A percentile compares a stretch with the other conserved stretches of the same genome.
Conservation (phyloP, 139 green algal species). For the Chlamydomonas incerta region DNA sequence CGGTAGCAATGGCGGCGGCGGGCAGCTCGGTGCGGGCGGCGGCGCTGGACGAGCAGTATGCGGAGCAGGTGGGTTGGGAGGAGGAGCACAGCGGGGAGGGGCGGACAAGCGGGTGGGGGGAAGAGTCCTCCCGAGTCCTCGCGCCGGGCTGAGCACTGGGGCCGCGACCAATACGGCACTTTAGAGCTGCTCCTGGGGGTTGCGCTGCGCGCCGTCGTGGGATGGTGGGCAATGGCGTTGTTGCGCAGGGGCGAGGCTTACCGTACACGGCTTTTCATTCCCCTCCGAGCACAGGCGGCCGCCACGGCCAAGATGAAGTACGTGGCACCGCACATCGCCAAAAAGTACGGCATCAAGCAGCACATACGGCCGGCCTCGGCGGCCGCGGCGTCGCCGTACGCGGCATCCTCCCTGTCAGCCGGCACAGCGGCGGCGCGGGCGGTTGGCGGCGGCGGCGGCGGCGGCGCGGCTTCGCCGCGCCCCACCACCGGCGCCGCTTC, state of each 20-base stretch:
- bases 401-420: no score
- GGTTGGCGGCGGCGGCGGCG: background rate
- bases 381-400: no score
- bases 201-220: no score
- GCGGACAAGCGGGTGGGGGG: no score
- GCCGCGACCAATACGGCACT: no score
- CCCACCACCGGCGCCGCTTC: background rate
- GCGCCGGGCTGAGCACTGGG: no score
- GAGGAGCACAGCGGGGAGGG: no score
- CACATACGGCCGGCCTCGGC: background rate
- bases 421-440: background rate
- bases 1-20: constrained; percentile 22
- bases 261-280: no score
- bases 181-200: no score
- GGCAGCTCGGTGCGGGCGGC: background rate
- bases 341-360: constrained; percentile 28
- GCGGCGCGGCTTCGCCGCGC: background rate
- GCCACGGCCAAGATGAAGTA: constrained; percentile 23
- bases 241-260: no score
- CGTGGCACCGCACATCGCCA: constrained; percentile 19
- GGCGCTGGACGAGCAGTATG: background rate
- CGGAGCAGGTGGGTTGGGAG: background rate
- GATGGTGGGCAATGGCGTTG: no score
- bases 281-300: background rate
- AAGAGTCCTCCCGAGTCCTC: no score